Base-by-base conservation (phyloP, 2,329 filamentous ascomycete species). In the Penicillium hordei region DNA sequence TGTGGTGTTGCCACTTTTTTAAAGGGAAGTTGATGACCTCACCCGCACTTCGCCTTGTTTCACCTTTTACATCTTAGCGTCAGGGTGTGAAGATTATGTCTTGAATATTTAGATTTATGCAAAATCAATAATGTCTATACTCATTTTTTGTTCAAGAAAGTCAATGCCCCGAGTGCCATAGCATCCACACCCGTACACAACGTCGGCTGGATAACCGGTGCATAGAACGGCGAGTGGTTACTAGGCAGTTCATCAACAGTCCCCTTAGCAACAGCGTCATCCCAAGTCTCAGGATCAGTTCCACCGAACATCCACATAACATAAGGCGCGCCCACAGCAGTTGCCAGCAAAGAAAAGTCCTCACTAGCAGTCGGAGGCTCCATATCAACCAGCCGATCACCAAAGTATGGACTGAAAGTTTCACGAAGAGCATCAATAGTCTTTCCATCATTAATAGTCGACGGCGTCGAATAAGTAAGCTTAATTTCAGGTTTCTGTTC, bases 181-280 rank as follows among this genome's bases (percentile, higher is more conserved):
- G 79, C 82, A 71, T 84, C 79, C 7, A 80, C 70, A 0, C 79
- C 84, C 0, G 76, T 77, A 59, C 62, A 74, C 66, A 87, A 65
- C 2, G 84, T 86, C 5, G 83, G 83, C 68, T 82, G 74, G 42
- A 86, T 75, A 0, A 78, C 79, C 8, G 84, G 84, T 43, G 81
- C 81, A 72, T 86, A 87, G 59, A 77, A 78, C 0, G 81, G 78
- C 61, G 78, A 82, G 66, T 88, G 85, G 60, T 87, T 87, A 5
- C 78, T 78, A 0, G 85, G 83, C 25, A 86, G 72, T 46, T 78
- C 78, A 63, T 77, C 69, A 60, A 80, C 71, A 57, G 61, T 75
- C 0, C 78, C 81, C 43, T 80, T 78, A 45, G 70, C 72, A 62
- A 79, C 77, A 43, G 75, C 75, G 58, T 78, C 70, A 64, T 85